phyloP scores from a whole-genome alignment of 768 basidiomycete species.

The Cubamyces lactineus region DNA sequence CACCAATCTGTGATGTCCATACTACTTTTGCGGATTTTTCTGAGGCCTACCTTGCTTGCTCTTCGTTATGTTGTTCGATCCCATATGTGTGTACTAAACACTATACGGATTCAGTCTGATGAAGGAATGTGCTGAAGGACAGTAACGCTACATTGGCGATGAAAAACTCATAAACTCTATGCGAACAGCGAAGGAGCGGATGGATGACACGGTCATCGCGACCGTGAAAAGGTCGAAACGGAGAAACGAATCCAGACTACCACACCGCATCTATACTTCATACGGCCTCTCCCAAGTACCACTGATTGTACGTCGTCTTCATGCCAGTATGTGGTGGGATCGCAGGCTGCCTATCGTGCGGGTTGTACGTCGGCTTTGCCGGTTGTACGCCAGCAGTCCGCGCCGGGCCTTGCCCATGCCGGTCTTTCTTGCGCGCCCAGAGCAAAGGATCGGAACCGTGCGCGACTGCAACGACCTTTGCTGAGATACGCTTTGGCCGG shows the following conservation, averaged over 20 bases:
- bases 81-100: no score
- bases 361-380: conserved; percentile 18
- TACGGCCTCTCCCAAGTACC: conserved; percentile 16
- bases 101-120: no score
- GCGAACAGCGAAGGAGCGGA: neutral
- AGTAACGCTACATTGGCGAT: no score
- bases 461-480: conserved; percentile 20
- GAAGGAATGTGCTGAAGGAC: no score
- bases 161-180: neutral
- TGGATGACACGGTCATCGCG: neutral
- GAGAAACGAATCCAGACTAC: neutral
- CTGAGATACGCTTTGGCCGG: conserved; percentile 19
- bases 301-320: conserved; percentile 20
- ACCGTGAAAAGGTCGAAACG: neutral
- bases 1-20: neutral
- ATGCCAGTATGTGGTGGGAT: conserved; percentile 1
- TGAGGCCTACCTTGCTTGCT: neutral
- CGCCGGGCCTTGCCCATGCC: neutral
- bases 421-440: conserved; percentile 18
- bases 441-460: conserved; percentile 21
- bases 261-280: neutral
- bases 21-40: neutral
- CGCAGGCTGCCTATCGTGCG: conserved; percentile 9
- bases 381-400: neutral
- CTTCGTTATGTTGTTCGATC: neutral